Percentiles rank a stretch among this genome's conserved stretches.
These are phyloP conservation scores for Mimosa pudica DNA, from an alignment of 306 rosid genomes.

Conservation along the genomic window DNA sequence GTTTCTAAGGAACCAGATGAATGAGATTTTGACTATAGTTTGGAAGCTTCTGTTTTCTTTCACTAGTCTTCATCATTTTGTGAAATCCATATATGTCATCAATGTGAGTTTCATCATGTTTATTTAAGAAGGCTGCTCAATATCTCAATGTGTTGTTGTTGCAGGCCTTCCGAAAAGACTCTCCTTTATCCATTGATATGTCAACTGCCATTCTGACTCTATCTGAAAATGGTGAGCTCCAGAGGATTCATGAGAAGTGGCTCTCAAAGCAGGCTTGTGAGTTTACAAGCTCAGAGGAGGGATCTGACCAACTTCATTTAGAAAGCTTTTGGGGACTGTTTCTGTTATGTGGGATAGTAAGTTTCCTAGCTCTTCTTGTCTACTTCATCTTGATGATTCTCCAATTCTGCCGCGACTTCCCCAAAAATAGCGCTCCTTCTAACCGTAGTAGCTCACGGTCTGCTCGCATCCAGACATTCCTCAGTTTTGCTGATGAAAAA, in stretches of 20 bases:
- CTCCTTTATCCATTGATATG: constrained; percentile 7
- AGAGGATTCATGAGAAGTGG: constrained; percentile 3
- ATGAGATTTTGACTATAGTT: background rate
- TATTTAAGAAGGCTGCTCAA: background rate
- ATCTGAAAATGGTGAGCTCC: background rate
- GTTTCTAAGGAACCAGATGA: background rate
- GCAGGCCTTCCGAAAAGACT: background rate
- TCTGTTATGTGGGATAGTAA: background rate
- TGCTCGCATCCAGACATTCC: background rate
- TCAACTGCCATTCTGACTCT: background rate
- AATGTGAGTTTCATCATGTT: background rate
- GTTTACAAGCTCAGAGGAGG: background rate
- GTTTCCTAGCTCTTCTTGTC: background rate
- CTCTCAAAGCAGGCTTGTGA: background rate
- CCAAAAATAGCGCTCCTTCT: background rate
- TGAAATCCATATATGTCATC: background rate
- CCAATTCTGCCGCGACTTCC: background rate
- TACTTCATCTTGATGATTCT: background rate
- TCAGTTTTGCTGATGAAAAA: background rate
- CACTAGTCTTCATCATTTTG: background rate
- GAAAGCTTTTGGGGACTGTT: constrained; percentile 2
- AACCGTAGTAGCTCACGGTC: background rate
- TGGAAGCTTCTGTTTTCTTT: background rate
- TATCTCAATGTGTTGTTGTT: background rate
- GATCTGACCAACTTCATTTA: background rate